Base-by-base conservation (phyloP, 2,329 filamentous ascomycete species). In the Talaromyces sp. region DNA sequence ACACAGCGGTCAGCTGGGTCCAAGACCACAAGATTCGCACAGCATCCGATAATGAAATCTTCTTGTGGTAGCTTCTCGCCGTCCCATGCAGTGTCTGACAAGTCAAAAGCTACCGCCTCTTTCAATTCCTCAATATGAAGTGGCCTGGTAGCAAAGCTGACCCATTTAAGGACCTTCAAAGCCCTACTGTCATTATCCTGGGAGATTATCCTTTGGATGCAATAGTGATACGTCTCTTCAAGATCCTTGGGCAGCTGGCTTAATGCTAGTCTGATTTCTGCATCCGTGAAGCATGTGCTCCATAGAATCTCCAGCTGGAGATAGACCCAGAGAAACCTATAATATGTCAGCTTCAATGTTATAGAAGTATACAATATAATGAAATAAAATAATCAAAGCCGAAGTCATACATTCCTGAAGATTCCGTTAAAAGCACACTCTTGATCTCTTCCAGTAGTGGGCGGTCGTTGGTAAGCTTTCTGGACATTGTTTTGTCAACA, bases 291-390 rank as follows among this genome's bases (percentile, higher is more conserved):
- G 53, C 66, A 69, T 0, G 59, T 64, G n/a, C 66, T 61, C 67
- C 65, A 69, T 3, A 69, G 62, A 39, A 68, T 66, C 51, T 69
- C 67, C 39, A 68, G 33, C 53, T 68, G 65, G 10, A 69, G 64
- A 57, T 64, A 64, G 3, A 66, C 65, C 65, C 65, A 68, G n/a
- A 66, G 49, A 56, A 68, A 68, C 62, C 66, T 68, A 58, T 17
- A 25, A 3, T 11, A 8, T 39, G 55, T 66, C 28, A 67, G 61
- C 8, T 28, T 28, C 27, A 32, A 32, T 3, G 27, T 28, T 7
- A 11, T 33, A 33, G 32, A 33, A 33, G 32, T 33, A 33, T 11
- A 33, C 0, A 33, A 11, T 33, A 33, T 39, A 51, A 36, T 49
- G 0, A 33, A 42, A n/a, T 15, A 22, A 54, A 17, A 55, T 22